Evolutionary conservation across 208 protist species (phyloP).

Genomic region (Blastocrithidia nonstop): DNA sequence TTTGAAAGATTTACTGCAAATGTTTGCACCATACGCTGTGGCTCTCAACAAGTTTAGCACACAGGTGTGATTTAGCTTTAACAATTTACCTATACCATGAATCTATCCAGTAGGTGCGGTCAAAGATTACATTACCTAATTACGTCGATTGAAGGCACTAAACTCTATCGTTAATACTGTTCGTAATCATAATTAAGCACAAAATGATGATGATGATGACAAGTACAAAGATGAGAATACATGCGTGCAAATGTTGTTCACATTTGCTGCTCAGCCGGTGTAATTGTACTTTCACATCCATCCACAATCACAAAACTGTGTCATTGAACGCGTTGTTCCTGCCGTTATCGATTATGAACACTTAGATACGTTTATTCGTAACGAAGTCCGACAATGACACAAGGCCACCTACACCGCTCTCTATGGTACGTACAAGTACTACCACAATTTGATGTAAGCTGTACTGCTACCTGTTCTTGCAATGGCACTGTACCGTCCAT

Average conservation of each 20-base stretch:
- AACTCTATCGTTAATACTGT: background rate
- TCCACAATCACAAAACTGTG: constrained; percentile 13
- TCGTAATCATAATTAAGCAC: background rate
- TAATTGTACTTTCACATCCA: constrained; percentile 24
- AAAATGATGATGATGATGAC: background rate
- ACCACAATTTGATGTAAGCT: constrained; percentile 13
- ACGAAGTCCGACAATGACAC: constrained; percentile 25
- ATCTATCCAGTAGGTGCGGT: constrained; percentile 45
- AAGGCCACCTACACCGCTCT: constrained; percentile 31
- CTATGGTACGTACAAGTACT: constrained; percentile 22
- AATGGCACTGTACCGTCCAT: constrained; percentile 23
- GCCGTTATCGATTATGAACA: constrained; percentile 18
- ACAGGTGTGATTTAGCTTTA: constrained; percentile 44
- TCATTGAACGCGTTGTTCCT: constrained; percentile 11
- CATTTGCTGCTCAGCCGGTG: constrained; percentile 13
- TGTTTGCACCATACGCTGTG: constrained; percentile 25
- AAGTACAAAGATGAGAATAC: background rate
- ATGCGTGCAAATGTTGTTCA: background rate
- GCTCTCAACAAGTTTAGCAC: constrained; percentile 15
- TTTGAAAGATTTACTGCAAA: constrained; percentile 21
- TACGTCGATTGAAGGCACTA: background rate
- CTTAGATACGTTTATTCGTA: constrained; percentile 20
- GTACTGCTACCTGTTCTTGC: constrained; percentile 13
- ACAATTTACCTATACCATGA: constrained; percentile 28
- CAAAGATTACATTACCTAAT: constrained; percentile 39